phyloP scores from a whole-genome alignment of 768 basidiomycete genomes.

The Botryobasidium botryosum region DNA sequence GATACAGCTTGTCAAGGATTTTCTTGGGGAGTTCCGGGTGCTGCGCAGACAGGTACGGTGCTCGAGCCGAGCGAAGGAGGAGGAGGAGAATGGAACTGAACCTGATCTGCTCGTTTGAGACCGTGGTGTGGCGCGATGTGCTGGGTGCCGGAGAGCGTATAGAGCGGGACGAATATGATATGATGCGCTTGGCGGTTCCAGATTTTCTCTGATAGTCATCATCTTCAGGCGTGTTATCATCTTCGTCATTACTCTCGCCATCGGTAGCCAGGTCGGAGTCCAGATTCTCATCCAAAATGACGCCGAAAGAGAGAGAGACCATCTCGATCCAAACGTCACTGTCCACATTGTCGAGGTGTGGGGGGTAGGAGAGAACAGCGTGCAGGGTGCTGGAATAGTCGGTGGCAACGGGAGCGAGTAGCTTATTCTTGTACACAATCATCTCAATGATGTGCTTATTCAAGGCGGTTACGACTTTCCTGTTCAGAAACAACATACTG shows the following conservation, averaged over 20 bases:
- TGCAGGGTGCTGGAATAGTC: slow-evolving; percentile 71
- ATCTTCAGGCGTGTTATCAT: slow-evolving; percentile 11
- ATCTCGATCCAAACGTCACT: slow-evolving; percentile 47
- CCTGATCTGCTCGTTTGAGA: slow-evolving; percentile 46
- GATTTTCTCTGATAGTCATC: slow-evolving; percentile 15
- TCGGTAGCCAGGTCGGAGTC: slow-evolving; percentile 13
- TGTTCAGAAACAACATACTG: slow-evolving; percentile 37
- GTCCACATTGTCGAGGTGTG: slow-evolving; percentile 67
- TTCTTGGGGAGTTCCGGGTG: slow-evolving; percentile 25
- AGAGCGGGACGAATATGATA: slow-evolving; percentile 19
- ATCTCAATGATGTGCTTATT: slow-evolving; percentile 47
- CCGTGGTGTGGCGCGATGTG: slow-evolving; percentile 18
- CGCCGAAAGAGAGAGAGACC: slow-evolving; percentile 59
- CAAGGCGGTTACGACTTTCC: slow-evolving; percentile 36
- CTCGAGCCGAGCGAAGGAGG: slow-evolving; percentile 38
- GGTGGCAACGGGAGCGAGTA: slow-evolving; percentile 49
- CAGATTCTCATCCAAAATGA: slow-evolving; percentile 45
- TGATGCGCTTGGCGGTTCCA: slow-evolving; percentile 19
- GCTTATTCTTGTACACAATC: slow-evolving; percentile 33
- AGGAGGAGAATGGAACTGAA: slow-evolving; percentile 45
- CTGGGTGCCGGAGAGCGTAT: slow-evolving; percentile 12
- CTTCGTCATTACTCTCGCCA: slow-evolving; percentile 20
- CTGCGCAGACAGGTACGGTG: slow-evolving; percentile 36
- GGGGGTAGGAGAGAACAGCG: slow-evolving; percentile 40
- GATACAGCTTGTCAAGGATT: slow-evolving; percentile 41